Evolutionary conservation across 129 eudicot genomes (phyloP).

Genomic region (Saposhnikovia divaricata): DNA sequence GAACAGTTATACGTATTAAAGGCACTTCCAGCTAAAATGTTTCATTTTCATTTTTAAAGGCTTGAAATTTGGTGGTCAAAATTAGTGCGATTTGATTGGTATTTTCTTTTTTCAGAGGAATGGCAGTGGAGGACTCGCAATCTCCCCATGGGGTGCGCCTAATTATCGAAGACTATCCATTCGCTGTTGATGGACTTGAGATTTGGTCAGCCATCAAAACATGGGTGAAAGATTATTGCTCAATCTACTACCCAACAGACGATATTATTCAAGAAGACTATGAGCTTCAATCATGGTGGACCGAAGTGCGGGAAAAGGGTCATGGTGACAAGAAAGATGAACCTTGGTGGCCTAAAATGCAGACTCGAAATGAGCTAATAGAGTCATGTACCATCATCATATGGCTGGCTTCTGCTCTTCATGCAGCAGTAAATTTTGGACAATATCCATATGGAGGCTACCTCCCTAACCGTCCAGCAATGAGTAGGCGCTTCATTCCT

Average conservation of each 20-base stretch:
- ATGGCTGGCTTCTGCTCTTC: conserved; percentile 85
- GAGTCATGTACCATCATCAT: conserved; percentile 64
- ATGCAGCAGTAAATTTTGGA: conserved; percentile 84
- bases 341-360: conserved; percentile 86
- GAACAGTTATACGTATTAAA: not conserved
- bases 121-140: conserved; percentile 58
- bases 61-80: not conserved
- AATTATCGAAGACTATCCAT: conserved; percentile 75
- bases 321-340: conserved; percentile 75
- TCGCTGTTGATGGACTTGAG: conserved; percentile 74
- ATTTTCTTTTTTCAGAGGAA: conserved; percentile 37
- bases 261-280: conserved; percentile 30
- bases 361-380: conserved; percentile 43
- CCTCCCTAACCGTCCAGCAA: conserved; percentile 66
- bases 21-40: not conserved
- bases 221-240: conserved; percentile 61
- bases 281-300: conserved; percentile 73
- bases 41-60: not conserved
- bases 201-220: conserved; percentile 74
- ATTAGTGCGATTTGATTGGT: not conserved
- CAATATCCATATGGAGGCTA: conserved; percentile 82
- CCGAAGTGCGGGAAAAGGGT: conserved; percentile 55
- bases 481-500: conserved; percentile 65
- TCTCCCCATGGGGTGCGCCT: conserved; percentile 55
- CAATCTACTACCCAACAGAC: conserved; percentile 48